Percentiles rank a stretch among this genome's conserved stretches.
These are phyloP conservation scores for Datisca glomerata DNA, from an alignment of 306 rosid species.

Conservation along the genomic window DNA sequence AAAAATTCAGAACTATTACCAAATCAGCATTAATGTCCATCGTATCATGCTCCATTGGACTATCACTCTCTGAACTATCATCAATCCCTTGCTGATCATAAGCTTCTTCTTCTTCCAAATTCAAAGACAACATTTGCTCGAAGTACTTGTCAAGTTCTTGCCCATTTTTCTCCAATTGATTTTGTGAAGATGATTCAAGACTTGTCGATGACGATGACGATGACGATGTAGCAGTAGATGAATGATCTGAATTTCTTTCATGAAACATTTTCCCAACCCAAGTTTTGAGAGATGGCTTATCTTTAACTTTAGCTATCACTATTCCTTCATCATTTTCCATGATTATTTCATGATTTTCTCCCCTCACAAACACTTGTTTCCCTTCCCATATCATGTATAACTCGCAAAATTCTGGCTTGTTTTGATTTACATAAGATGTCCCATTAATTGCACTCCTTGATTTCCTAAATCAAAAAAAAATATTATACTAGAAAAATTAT, in stretches of 20 bases:
- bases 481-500: no score
- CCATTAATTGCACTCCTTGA: constrained; percentile 55
- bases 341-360: constrained; percentile 39
- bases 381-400: constrained; percentile 63
- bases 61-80: constrained; percentile 17
- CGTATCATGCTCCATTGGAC: constrained; percentile 36
- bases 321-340: constrained; percentile 77
- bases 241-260: constrained; percentile 24
- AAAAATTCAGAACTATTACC: no score
- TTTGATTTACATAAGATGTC: constrained; percentile 46
- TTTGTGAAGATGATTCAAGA: constrained; percentile 23
- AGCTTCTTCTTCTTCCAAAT: constrained; percentile 30
- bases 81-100: no score
- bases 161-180: constrained; percentile 46
- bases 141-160: constrained; percentile 50
- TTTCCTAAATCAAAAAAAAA: no score
- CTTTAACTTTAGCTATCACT: constrained; percentile 39
- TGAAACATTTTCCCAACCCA: constrained; percentile 69
- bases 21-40: constrained; percentile 20
- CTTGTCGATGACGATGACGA: constrained; percentile 20
- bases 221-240: constrained; percentile 10
- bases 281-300: constrained; percentile 36
- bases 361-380: constrained; percentile 49
- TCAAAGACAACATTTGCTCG: constrained; percentile 32
- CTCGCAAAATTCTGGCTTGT: constrained; percentile 64